Conservation (phyloP, 2,329 filamentous ascomycete genomes). For the Phyllosticta paracitricarpa region DNA sequence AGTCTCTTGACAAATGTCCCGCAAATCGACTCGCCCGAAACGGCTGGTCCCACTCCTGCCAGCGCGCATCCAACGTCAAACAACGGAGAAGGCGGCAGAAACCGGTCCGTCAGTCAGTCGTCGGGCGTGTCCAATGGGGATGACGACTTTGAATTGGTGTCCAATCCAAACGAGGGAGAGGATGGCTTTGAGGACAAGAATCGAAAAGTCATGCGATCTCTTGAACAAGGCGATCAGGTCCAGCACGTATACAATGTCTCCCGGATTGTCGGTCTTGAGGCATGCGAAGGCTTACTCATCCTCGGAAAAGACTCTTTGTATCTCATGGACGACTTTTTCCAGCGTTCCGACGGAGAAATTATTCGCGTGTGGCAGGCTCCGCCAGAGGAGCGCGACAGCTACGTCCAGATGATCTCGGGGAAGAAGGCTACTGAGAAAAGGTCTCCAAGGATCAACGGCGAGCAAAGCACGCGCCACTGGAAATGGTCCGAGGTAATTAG, state of each 20-base stretch:
- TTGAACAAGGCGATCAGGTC: constrained; percentile 83
- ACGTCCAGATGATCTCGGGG: constrained; percentile 85
- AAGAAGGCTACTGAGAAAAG: constrained; percentile 25
- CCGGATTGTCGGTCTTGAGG: constrained; percentile 84
- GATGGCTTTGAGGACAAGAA: constrained; percentile 96
- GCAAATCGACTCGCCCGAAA: constrained; percentile 13
- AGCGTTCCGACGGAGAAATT: constrained; percentile 89
- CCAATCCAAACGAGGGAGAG: constrained; percentile 77
- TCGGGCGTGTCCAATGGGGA: constrained; percentile 46
- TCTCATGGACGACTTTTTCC: constrained; percentile 93
- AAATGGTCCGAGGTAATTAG: constrained; percentile 90
- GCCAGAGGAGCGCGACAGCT: constrained; percentile 83
- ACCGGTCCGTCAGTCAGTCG: constrained; percentile 33
- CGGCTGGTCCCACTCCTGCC: constrained; percentile 16
- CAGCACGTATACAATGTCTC: constrained; percentile 94
- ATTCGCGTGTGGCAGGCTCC: constrained; percentile 94
- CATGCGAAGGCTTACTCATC: constrained; percentile 86
- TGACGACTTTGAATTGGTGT: constrained; percentile 92
- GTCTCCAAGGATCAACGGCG: constrained; percentile 37
- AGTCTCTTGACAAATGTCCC: constrained; percentile 37
- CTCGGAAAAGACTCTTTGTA: constrained; percentile 88
- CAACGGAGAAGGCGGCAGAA: constrained; percentile 18
- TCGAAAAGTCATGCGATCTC: constrained; percentile 87
- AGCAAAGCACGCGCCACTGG: constrained; percentile 84
- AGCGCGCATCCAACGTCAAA: constrained; percentile 16